Conservation (phyloP, 306 rosid genomes). For the Quercus robur region DNA sequence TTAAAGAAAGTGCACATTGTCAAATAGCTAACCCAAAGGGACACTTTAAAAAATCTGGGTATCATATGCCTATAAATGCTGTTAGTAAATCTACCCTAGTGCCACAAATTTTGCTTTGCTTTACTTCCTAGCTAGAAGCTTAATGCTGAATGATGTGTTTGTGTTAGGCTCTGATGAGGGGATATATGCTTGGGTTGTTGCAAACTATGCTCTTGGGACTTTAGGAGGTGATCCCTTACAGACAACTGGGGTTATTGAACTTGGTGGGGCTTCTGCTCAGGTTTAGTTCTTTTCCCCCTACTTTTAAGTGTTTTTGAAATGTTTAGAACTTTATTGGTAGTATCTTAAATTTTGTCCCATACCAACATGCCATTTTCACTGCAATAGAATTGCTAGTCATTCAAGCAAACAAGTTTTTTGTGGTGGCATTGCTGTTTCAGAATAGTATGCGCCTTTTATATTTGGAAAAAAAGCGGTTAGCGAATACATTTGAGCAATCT, state of each 20-base stretch:
- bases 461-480: background rate
- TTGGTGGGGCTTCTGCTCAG: constrained; percentile 97
- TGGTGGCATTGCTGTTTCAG: background rate
- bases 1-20: no score
- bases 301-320: background rate
- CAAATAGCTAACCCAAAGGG: no score
- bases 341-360: constrained; percentile 9
- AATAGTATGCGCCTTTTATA: background rate
- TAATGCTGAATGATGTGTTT: constrained; percentile 21
- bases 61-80: background rate
- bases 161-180: constrained; percentile 87
- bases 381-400: background rate
- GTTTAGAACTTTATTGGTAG: background rate
- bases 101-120: background rate
- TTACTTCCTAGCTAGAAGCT: background rate
- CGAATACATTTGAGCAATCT: background rate
- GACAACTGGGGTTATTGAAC: constrained; percentile 87
- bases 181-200: constrained; percentile 89
- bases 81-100: background rate
- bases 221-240: constrained; percentile 78
- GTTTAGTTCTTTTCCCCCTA: constrained; percentile 31
- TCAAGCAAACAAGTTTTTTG: constrained; percentile 12
- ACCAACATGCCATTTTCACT: background rate
- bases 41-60: no score
- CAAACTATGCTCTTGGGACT: constrained; percentile 85